Evolutionary conservation across 1,284 basidiomycete species (phyloP).

Genomic region (Naganishia albida): DNA sequence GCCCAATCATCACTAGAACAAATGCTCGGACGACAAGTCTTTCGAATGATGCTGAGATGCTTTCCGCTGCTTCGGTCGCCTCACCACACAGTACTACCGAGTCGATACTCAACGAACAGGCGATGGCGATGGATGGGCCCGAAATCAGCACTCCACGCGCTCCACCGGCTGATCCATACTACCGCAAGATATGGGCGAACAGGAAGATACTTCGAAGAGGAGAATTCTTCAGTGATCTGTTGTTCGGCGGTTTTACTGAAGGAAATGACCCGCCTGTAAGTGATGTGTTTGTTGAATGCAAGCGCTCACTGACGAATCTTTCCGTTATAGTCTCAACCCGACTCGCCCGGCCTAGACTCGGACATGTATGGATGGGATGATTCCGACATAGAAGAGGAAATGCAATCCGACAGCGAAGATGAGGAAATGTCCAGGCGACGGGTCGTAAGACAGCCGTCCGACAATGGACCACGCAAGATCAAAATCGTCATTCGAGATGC

Average conservation of each 20-base stretch:
- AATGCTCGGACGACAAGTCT: background rate
- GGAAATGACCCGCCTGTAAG: conserved; percentile 24
- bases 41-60: background rate
- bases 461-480: conserved; percentile 57
- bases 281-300: background rate
- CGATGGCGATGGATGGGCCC: background rate
- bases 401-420: conserved; percentile 19
- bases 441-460: background rate
- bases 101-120: background rate
- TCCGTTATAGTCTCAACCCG: conserved; percentile 20
- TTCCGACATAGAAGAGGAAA: conserved; percentile 52
- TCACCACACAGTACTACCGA: background rate
- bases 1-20: background rate
- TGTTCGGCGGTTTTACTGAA: conserved; percentile 50
- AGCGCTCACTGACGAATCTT: too few relatives aligned
- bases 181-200: conserved; percentile 58
- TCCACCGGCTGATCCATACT: conserved; percentile 4
- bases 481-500: conserved; percentile 72
- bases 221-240: conserved; percentile 67
- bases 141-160: background rate
- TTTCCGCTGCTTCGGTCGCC: too few relatives aligned
- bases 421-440: background rate
- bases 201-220: conserved; percentile 67
- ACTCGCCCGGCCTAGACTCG: conserved; percentile 1
- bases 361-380: conserved; percentile 37